Percentiles rank a stretch among this genome's conserved stretches.
Conservation (phyloP, 495 filamentous ascomycete genomes). For the Schizothecium vesticola region DNA sequence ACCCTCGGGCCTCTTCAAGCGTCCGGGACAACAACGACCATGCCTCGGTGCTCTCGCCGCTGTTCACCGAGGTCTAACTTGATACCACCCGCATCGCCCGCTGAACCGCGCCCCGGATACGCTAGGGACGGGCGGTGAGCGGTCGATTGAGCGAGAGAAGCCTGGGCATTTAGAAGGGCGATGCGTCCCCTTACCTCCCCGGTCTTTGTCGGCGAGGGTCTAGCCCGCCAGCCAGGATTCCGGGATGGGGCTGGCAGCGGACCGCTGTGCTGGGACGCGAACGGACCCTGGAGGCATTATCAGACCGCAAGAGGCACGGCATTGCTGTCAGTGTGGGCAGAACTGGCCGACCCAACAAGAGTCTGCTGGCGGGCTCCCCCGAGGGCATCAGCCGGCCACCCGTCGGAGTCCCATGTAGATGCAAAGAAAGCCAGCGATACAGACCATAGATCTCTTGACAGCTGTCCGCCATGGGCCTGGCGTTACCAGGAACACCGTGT, state of each 20-base stretch:
- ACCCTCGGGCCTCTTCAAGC: neutral
- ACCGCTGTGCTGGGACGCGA: neutral
- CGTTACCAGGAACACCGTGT: neutral
- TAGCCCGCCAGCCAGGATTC: neutral
- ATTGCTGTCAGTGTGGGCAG: no score
- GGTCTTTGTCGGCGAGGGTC: neutral
- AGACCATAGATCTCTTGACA: neutral
- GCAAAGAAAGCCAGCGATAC: neutral
- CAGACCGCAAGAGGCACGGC: no score
- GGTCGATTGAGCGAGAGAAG: constrained; percentile 9
- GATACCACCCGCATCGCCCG: neutral
- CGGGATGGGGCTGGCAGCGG: neutral
- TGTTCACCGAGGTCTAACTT: neutral
- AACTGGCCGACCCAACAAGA: no score
- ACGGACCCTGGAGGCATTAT: neutral
- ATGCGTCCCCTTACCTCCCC: neutral
- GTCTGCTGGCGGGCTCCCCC: no score
- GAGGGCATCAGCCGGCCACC: neutral
- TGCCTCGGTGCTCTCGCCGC: neutral
- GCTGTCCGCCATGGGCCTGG: neutral
- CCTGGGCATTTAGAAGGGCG: constrained; percentile 18
- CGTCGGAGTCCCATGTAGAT: neutral
- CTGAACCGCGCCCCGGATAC: constrained; percentile 4
- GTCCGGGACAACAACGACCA: neutral
- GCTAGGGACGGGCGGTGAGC: constrained; percentile 25